Conservation (phyloP, 2,329 filamentous ascomycete species). For the Xylogone sp. region DNA sequence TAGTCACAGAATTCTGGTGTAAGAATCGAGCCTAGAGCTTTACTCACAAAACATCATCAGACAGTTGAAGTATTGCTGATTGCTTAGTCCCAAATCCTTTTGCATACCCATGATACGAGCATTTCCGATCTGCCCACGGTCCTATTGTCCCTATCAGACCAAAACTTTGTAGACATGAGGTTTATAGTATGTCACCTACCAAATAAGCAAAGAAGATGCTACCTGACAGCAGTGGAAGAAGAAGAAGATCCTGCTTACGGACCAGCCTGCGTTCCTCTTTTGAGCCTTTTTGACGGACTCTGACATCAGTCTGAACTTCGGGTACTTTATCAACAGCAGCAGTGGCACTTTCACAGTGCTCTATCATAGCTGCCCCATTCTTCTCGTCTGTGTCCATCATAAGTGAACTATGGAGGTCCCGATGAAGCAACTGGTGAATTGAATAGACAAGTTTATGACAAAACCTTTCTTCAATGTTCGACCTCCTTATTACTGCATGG, state of each 20-base stretch:
- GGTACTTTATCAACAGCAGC: too few species aligned
- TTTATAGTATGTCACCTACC: background rate
- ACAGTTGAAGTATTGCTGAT: background rate
- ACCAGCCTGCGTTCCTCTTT: background rate
- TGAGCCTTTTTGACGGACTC: background rate
- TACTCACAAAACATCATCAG: background rate
- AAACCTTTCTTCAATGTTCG: too few species aligned
- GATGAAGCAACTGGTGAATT: too few species aligned
- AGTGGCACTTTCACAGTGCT: too few species aligned
- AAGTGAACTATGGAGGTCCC: too few species aligned
- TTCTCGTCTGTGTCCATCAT: too few species aligned
- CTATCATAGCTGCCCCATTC: too few species aligned
- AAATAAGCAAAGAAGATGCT: background rate
- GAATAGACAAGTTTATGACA: too few species aligned
- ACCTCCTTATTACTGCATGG: too few species aligned
- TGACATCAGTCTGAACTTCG: too few species aligned
- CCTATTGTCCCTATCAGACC: background rate
- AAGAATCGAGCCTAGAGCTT: too few species aligned
- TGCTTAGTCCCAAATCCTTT: background rate
- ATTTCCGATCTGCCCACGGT: background rate
- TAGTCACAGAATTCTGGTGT: background rate
- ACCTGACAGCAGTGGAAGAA: background rate
- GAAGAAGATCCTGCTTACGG: background rate
- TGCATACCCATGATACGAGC: background rate
- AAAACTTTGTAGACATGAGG: background rate